A percentile compares a stretch with the other conserved stretches of the same genome.
phyloP scores from a whole-genome alignment of 2,329 filamentous ascomycete genomes.

The Arthrinium puccinioides region DNA sequence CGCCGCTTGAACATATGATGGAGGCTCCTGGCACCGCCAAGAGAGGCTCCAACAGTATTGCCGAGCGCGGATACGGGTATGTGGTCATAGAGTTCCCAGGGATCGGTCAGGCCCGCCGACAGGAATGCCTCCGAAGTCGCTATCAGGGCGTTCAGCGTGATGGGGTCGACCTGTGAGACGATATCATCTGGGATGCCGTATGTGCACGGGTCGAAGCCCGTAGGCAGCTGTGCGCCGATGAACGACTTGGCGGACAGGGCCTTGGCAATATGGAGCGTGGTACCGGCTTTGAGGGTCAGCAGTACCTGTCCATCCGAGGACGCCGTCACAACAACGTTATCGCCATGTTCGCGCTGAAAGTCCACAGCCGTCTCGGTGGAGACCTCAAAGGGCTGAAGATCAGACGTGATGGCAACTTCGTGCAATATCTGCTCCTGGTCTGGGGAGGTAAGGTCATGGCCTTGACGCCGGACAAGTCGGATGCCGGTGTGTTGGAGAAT shows the following conservation, averaged over 20 bases:
- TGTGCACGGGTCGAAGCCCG: slow-evolving; percentile 22
- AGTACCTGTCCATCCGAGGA: slow-evolving; percentile 12
- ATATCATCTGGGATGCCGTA: slow-evolving; percentile 30
- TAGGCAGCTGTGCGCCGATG: slow-evolving; percentile 26
- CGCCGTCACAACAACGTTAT: slow-evolving; percentile 18
- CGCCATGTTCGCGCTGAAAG: slow-evolving; percentile 22
- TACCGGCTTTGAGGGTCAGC: slow-evolving; percentile 20
- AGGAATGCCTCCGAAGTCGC: slow-evolving; percentile 25
- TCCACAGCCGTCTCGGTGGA: slow-evolving; percentile 20
- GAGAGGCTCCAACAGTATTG: slow-evolving; percentile 24
- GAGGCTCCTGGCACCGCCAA: slow-evolving; percentile 18
- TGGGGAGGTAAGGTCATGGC: slow-evolving; percentile 15
- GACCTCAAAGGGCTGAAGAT: slow-evolving; percentile 24
- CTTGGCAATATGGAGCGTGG: slow-evolving; percentile 24
- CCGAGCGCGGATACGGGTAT: slow-evolving; percentile 28
- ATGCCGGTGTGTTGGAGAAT: slow-evolving; percentile 26
- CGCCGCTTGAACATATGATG: slow-evolving; percentile 21
- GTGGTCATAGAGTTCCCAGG: slow-evolving; percentile 20
- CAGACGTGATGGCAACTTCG: slow-evolving; percentile 23
- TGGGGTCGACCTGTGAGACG: slow-evolving; percentile 24
- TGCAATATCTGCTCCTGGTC: slow-evolving; percentile 21
- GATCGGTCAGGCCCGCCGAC: slow-evolving; percentile 23
- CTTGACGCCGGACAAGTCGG: slow-evolving; percentile 20
- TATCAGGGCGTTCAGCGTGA: slow-evolving; percentile 23
- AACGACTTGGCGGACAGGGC: slow-evolving; percentile 15